Percentiles rank a stretch among this genome's conserved stretches.
These are phyloP conservation scores for Nicotiana obtusifolia DNA, from an alignment of 257 asterid genomes.

Conservation along the genomic window DNA sequence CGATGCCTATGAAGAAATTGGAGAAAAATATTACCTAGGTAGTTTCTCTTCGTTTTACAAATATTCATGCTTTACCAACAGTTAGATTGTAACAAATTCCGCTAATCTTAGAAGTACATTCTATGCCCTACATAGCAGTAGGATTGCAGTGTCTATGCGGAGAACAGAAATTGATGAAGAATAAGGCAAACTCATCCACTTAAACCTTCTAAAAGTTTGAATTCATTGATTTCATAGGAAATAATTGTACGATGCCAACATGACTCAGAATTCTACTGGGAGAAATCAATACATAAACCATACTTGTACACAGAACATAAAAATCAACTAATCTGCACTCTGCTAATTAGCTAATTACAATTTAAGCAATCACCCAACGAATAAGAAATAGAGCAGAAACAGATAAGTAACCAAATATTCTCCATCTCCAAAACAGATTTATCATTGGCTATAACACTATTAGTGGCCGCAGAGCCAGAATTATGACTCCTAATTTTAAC, in stretches of 20 bases:
- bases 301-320: background rate
- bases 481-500: background rate
- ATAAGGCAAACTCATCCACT: background rate
- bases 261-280: background rate
- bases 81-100: background rate
- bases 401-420: background rate
- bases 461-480: background rate
- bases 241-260: background rate
- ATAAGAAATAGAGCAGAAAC: background rate
- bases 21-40: too few relatives aligned
- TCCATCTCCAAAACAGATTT: background rate
- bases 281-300: background rate
- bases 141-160: background rate
- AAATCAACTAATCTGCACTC: background rate
- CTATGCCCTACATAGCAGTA: background rate
- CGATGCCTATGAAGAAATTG: too few relatives aligned
- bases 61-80: background rate
- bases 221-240: background rate
- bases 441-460: background rate
- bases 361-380: background rate
- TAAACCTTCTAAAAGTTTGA: background rate
- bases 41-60: too few relatives aligned
- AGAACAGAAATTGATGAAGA: background rate
- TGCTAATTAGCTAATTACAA: background rate
- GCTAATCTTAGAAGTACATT: background rate